A percentile compares a stretch with the other conserved stretches of the same genome.
Evolutionary conservation across 371 early-diverging fungal species (phyloP).

Genomic region (Fennellomyces sp.): DNA sequence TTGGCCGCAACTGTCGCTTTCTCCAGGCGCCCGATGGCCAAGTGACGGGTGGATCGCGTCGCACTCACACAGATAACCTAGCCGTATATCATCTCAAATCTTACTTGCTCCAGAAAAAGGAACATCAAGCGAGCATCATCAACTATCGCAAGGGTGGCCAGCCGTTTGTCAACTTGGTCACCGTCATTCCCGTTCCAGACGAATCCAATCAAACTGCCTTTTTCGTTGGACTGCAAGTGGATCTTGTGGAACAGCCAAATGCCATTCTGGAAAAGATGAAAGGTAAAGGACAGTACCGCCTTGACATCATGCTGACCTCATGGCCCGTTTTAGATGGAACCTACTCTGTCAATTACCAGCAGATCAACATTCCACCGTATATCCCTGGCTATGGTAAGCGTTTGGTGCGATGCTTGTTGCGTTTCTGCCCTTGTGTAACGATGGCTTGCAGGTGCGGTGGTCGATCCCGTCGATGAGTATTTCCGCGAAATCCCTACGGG

Average conservation of each 20-base stretch:
- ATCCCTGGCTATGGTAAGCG: slow-evolving; percentile 14
- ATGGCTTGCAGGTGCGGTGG: background rate
- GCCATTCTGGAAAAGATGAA: slow-evolving; percentile 65
- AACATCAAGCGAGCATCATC: slow-evolving; percentile 67
- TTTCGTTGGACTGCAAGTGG: slow-evolving; percentile 77
- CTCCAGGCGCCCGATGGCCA: slow-evolving; percentile 64
- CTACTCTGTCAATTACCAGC: slow-evolving; percentile 54
- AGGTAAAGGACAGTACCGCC: slow-evolving; percentile 8
- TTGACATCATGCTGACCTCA: background rate
- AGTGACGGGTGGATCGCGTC: slow-evolving; percentile 51
- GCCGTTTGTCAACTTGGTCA: slow-evolving; percentile 78
- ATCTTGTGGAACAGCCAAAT: slow-evolving; percentile 73
- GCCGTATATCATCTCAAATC: slow-evolving; percentile 61
- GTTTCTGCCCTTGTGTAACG: background rate
- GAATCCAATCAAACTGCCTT: slow-evolving; percentile 51
- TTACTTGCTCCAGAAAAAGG: slow-evolving; percentile 52
- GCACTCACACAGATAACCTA: slow-evolving; percentile 63
- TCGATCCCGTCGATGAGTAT: slow-evolving; percentile 16
- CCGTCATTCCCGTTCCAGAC: slow-evolving; percentile 65
- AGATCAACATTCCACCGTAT: slow-evolving; percentile 32
- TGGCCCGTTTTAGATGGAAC: slow-evolving; percentile 35
- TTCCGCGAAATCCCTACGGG: slow-evolving; percentile 9
- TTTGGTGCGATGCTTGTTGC: background rate
- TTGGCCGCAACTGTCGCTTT: slow-evolving; percentile 75
- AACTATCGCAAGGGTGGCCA: slow-evolving; percentile 74